Percentiles rank a stretch among this genome's conserved stretches.
These are phyloP conservation scores for Leptosphaerulina australis DNA, from an alignment of 2,329 filamentous ascomycete genomes.

Conservation along the genomic window DNA sequence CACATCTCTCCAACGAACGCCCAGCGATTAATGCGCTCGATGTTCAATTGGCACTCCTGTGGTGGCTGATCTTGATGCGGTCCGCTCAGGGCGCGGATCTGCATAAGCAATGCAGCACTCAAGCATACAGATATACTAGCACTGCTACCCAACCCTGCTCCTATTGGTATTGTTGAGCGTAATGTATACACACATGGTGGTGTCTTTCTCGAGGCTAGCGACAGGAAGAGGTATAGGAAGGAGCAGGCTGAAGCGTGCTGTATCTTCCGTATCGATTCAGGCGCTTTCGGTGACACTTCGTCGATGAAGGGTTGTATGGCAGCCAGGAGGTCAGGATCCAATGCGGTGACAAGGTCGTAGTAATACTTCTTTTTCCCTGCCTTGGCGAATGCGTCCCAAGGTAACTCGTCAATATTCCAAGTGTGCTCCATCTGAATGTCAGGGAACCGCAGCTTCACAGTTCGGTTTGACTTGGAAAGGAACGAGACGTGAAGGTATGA, in stretches of 20 bases:
- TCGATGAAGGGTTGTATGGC: slow-evolving; percentile 81
- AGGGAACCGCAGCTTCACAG: slow-evolving; percentile 84
- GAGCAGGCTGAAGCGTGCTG: slow-evolving; percentile 80
- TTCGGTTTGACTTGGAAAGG: slow-evolving; percentile 88
- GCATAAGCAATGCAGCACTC: slow-evolving; percentile 80
- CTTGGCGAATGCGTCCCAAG: slow-evolving; percentile 81
- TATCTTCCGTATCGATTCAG: slow-evolving; percentile 78
- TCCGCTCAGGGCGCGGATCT: slow-evolving; percentile 84
- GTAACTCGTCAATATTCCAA: slow-evolving; percentile 91
- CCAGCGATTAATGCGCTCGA: slow-evolving; percentile 97
- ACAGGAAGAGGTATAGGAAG: slow-evolving; percentile 93
- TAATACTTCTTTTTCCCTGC: slow-evolving; percentile 92
- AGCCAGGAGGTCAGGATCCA: slow-evolving; percentile 81
- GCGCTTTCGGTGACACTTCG: slow-evolving; percentile 68
- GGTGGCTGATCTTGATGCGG: slow-evolving; percentile 90
- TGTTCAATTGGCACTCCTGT: slow-evolving; percentile 84
- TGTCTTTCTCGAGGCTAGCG: slow-evolving; percentile 78
- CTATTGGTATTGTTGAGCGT: slow-evolving; percentile 91
- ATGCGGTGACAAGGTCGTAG: slow-evolving; percentile 78
- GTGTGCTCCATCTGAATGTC: slow-evolving; percentile 89
- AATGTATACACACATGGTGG: slow-evolving; percentile 86
- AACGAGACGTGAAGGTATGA: slow-evolving; percentile 97
- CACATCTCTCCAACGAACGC: slow-evolving; percentile 96
- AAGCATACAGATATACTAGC: slow-evolving; percentile 93
- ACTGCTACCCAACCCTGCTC: slow-evolving; percentile 88